Base-by-base conservation (phyloP, 1,284 basidiomycete species). In the Naganishia sp. region DNA sequence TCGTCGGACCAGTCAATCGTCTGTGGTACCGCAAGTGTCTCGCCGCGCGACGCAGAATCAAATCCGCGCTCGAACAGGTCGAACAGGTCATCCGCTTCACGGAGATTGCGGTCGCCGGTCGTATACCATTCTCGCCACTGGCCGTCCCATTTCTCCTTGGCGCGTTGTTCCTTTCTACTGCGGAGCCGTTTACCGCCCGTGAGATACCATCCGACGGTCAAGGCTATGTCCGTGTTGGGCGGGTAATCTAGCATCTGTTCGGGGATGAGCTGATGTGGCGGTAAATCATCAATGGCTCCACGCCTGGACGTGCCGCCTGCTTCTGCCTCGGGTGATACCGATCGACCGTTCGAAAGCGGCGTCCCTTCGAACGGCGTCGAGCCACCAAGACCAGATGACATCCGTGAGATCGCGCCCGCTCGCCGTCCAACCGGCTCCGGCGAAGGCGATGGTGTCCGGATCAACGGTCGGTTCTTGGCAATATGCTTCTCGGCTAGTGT, bases 141-240 rank as follows among this genome's bases (percentile, higher is more conserved):
- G 9, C 79, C 79, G 21, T 58, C 55, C 64, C 79, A 80, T 52
- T 73, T 74, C 61, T 80, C 79, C 32, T 77, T 69, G 13, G 73
- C 74, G 10, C 77, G 69, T 1, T 76, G 72, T 23, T 77, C 70
- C n/a, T 75, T 72, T 53, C 76, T 76, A 18, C 75, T 68, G 9
- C 75, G 74, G 9, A 76, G 70, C 17, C 72, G 65, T 43, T 72
- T 73, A 2, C 79, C 79, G 4, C 79, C 79, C 3, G 73, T 78
- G n/a, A 76, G 51, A 54, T 77, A 76, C 75, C 75, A 80, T 3
- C 74, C 79, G 2, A 80, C 73, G 0, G 77, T 75, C 5, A 67
- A 63, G 1, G 76, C 77, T 6, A 70, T 64, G 2, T 72, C 64
- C 1, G 75, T 74, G 63, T 76, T 76, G 1, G 77, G 73, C 0